Evolutionary conservation across 2,329 filamentous ascomycete genomes (phyloP).

Genomic region (Shiraia bambusicola): DNA sequence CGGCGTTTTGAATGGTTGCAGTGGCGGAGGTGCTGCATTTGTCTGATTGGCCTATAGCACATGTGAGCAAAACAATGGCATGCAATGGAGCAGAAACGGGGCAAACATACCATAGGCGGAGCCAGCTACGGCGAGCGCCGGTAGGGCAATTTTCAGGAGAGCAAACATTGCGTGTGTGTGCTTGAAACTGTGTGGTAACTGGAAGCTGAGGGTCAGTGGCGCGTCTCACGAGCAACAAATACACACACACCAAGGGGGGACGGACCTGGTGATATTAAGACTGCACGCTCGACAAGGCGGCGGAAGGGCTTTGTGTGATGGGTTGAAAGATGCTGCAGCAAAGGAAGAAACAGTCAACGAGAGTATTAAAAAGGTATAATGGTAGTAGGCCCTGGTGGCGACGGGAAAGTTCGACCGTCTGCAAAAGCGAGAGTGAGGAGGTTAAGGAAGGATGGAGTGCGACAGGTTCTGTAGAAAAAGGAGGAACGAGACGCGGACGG

Average conservation of each 20-base stretch:
- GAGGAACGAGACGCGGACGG: constrained; percentile 16
- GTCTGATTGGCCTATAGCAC: constrained; percentile 38
- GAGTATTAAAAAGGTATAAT: constrained; percentile 35
- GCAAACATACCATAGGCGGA: constrained; percentile 52
- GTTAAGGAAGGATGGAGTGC: constrained; percentile 11
- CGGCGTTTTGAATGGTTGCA: constrained; percentile 61
- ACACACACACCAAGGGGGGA: constrained; percentile 7
- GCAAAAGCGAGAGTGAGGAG: constrained; percentile 25
- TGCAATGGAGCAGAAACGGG: background rate
- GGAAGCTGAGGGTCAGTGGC: constrained; percentile 24
- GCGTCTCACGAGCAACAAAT: constrained; percentile 15
- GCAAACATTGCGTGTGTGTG: constrained; percentile 49
- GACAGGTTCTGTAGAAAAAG: constrained; percentile 18
- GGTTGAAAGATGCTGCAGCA: constrained; percentile 39
- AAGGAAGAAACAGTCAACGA: constrained; percentile 44
- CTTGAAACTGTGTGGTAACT: constrained; percentile 9
- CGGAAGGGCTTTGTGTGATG: constrained; percentile 31
- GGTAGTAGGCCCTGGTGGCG: constrained; percentile 16
- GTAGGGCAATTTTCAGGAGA: constrained; percentile 58
- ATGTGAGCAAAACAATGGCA: constrained; percentile 17
- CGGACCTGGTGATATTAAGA: constrained; percentile 41
- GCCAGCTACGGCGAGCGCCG: constrained; percentile 57
- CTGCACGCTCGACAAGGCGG: constrained; percentile 24
- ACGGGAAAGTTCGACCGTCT: constrained; percentile 26
- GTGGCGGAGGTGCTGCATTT: constrained; percentile 49